phyloP scores from a whole-genome alignment of 2,329 filamentous ascomycete genomes.

The Penicillium sp. region DNA sequence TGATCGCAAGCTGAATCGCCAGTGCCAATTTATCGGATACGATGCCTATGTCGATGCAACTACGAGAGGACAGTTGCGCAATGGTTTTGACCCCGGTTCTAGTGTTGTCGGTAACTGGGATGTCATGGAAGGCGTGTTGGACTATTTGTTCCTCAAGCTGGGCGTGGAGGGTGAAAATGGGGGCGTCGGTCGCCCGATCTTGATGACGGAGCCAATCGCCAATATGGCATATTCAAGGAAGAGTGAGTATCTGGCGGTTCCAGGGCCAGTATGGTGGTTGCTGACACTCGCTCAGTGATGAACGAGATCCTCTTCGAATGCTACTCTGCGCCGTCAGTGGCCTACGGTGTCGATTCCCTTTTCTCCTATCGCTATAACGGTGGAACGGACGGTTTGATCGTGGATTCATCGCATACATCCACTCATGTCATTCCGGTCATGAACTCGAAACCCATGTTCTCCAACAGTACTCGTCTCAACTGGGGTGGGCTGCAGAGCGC shows the following conservation, averaged over 20 bases:
- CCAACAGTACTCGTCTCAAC: constrained; percentile 83
- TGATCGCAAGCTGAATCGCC: constrained; percentile 88
- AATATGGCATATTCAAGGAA: constrained; percentile 86
- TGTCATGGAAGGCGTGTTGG: constrained; percentile 89
- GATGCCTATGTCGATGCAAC: constrained; percentile 96
- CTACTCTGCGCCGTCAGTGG: constrained; percentile 84
- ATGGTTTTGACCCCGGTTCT: constrained; percentile 85
- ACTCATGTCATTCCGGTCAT: constrained; percentile 95
- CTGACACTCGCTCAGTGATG: constrained; percentile 66
- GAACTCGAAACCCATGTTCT: constrained; percentile 78
- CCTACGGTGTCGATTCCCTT: constrained; percentile 92
- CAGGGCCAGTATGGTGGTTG: neutral
- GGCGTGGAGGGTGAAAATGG: constrained; percentile 75
- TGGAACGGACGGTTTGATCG: constrained; percentile 80
- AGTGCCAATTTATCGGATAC: constrained; percentile 85
- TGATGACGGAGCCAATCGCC: constrained; percentile 94
- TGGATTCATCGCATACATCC: constrained; percentile 89
- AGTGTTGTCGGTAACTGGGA: constrained; percentile 98
- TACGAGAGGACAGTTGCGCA: constrained; percentile 83
- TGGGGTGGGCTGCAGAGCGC: constrained; percentile 91
- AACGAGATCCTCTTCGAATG: constrained; percentile 96
- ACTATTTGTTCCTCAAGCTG: constrained; percentile 92
- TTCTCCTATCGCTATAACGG: constrained; percentile 95
- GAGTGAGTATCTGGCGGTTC: constrained; percentile 57
- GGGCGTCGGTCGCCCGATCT: constrained; percentile 77